A percentile compares a stretch with the other conserved stretches of the same genome.
These are phyloP conservation scores for Solanum arcanum DNA, from an alignment of 257 asterid genomes.

Conservation along the genomic window DNA sequence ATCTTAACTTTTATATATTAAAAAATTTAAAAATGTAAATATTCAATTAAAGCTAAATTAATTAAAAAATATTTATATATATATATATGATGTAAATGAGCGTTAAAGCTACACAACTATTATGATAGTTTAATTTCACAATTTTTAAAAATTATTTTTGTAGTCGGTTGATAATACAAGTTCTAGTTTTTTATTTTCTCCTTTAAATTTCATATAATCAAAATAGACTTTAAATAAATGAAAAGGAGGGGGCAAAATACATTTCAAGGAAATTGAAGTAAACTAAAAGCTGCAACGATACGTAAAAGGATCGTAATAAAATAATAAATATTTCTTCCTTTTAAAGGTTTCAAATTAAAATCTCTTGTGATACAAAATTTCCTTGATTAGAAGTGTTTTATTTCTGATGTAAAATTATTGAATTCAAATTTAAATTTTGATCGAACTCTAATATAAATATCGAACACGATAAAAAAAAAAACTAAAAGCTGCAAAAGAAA, in stretches of 20 bases:
- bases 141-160: background rate
- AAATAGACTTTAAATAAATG: background rate
- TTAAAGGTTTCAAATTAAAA: accelerated
- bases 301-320: too few relatives aligned
- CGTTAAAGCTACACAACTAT: background rate
- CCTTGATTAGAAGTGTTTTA: background rate
- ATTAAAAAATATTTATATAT: too few relatives aligned
- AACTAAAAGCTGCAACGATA: background rate
- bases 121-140: background rate
- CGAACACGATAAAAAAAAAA: accelerated
- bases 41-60: too few relatives aligned
- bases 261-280: background rate
- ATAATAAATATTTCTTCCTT: background rate
- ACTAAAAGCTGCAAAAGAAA: background rate
- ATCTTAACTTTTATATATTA: too few relatives aligned
- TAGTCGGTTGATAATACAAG: background rate
- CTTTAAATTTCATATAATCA: background rate
- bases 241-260: background rate
- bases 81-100: background rate
- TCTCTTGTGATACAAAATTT: background rate
- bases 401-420: accelerated
- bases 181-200: background rate
- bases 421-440: too few relatives aligned
- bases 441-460: accelerated
- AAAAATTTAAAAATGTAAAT: too few relatives aligned